Evolutionary conservation across 768 basidiomycete genomes (phyloP), one percentile per base, ranked within the genome.

Genomic region (Phylloporus sp.): DNA sequence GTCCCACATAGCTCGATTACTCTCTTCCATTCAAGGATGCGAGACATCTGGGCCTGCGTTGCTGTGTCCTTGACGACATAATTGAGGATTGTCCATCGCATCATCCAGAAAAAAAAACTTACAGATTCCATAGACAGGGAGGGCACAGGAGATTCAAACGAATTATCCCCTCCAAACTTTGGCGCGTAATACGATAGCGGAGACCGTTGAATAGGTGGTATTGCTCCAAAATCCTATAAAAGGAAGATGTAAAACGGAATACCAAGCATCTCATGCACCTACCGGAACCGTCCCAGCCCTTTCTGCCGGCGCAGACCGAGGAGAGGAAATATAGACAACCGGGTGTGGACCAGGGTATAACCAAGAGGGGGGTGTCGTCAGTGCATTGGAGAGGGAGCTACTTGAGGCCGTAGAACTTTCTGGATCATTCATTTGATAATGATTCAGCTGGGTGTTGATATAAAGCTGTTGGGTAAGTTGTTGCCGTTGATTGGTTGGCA

Each of bases 21-120:
- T 28, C 40, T 44, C 23, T 62, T 69, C 68, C 69, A 69, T 18
- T 58, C 52, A 24, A 55, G 24, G 12, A 71, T 55, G 44, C 71
- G 68, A 24, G 56, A 57, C 55, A 62, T 54, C 7, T 49, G 63
- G 3, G 47, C 27, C 31, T 59, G 61, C 6, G 60, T 63, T 10
- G 32, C 50, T 5, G 59, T 44, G 12, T 67, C 61, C 67, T 43
- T 69, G 44, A 45, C 31, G 13, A 31, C 31, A 34, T n/a, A 23
- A 47, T 59, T 6, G 58, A 40, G n/a, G 12, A 4, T 35, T 32
- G 4, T n/a, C 13, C 13, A 23, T 27, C 26, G 15, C 7, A 53
- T 22, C 24, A 35, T 36, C 47, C 35, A 7, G 38, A 31, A 36
- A 16, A 42, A 20, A 18, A 5, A 29, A 41, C 0, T 59, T 55